phyloP scores from a whole-genome alignment of 352 stramenopile species.

The Phytophthora tentaculata region DNA sequence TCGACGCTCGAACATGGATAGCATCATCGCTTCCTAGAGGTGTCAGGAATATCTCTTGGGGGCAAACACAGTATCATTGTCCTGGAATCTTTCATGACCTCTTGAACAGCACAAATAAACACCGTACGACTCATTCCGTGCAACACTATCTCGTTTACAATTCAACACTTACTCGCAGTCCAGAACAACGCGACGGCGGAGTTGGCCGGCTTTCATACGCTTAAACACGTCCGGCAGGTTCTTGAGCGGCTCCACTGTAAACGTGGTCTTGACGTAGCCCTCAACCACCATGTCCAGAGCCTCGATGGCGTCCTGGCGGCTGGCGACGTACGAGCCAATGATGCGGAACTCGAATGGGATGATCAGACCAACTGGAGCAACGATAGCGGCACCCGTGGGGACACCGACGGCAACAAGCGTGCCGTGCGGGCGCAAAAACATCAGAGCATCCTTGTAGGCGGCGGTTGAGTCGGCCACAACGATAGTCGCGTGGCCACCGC shows the following conservation, averaged over 20 bases:
- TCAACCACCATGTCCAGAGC: constrained; percentile 54
- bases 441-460: constrained; percentile 60
- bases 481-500: constrained; percentile 68
- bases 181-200: constrained; percentile 49
- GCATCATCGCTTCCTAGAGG: too few relatives aligned
- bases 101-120: too few relatives aligned
- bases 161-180: constrained; percentile 44
- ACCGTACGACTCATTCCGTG: too few relatives aligned
- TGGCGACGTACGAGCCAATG: constrained; percentile 63
- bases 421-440: constrained; percentile 70
- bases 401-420: constrained; percentile 74
- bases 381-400: constrained; percentile 54
- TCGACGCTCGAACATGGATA: too few relatives aligned
- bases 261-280: constrained; percentile 51
- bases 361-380: constrained; percentile 38
- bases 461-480: constrained; percentile 72
- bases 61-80: too few relatives aligned
- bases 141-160: neutral
- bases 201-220: constrained; percentile 43
- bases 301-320: constrained; percentile 61
- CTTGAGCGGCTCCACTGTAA: constrained; percentile 41
- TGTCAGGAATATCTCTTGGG: too few relatives aligned
- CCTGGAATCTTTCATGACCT: too few relatives aligned
- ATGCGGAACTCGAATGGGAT: constrained; percentile 54
- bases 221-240: constrained; percentile 54